Evolutionary conservation across 257 asterid genomes (phyloP), one percentile per base, ranked within the genome.

Genomic region (Echium plantagineum): DNA sequence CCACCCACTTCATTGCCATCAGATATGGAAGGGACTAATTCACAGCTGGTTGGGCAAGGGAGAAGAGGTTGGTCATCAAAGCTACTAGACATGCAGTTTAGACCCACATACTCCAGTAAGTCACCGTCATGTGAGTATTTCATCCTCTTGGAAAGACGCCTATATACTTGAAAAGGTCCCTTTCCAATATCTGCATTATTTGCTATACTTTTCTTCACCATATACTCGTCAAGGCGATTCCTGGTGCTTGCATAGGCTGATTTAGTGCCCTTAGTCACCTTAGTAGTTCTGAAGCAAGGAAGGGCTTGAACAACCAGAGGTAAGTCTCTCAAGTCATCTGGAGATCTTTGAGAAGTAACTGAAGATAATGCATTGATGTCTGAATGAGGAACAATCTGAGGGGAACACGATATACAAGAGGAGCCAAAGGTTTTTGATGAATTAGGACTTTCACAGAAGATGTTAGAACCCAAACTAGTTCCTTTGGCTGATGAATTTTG

Each of bases 261-360:
- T 63, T 55, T 28, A 16, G 66, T 53, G 26, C 22, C 53, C 52
- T 46, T 46, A 51, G 32, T 48, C 2, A 28, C 12, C 12, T 35
- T 35, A 21, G n/a, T 46, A 52, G 64, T 46, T 31, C 22, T 67
- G 42, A 71, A 67, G 63, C 77, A 68, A 15, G 74, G 77, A 58
- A 72, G 74, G 22, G 77, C 77, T 75, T 75, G 77, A 65, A 71
- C 66, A n/a, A 63, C 64, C 6, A 58, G 22, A 51, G 69, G 69
- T 49, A 62, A 42, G 26, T 68, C 71, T 42, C 22, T 53, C 5
- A 49, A 26, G n/a, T 59, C 42, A 7, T 10, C 21, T 3, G 12
- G 9, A 22, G 63, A 21, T 61, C 52, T 59, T 58, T 17, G 60
- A 31, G 64, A 58, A 57, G 74, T 30, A 69, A 62, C 58, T 21